These are phyloP conservation scores for Apiospora kogelbergensis DNA, from an alignment of 2,329 filamentous ascomycete species.

Conservation along the genomic window DNA sequence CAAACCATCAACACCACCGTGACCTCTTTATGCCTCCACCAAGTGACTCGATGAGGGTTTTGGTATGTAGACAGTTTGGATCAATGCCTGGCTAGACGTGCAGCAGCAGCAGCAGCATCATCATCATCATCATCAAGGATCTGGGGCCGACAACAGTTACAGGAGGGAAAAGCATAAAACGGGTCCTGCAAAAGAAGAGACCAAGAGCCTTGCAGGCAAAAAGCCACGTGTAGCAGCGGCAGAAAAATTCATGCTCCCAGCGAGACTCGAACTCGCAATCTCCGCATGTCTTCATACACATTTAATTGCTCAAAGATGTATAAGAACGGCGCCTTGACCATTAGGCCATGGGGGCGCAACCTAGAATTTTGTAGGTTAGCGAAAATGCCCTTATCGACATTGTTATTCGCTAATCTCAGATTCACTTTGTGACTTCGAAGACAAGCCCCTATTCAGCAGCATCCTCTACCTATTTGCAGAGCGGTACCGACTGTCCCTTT, in stretches of 20 bases:
- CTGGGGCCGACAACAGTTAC: background rate
- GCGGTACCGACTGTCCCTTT: too few species aligned
- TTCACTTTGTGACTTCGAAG: background rate
- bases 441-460: background rate
- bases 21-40: background rate
- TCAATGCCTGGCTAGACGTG: background rate
- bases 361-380: too few species aligned
- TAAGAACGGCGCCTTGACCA: slow-evolving; percentile 7
- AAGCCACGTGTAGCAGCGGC: background rate
- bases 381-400: background rate
- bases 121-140: background rate
- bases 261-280: slow-evolving; percentile 9
- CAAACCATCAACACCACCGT: background rate
- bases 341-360: background rate
- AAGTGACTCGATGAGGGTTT: background rate
- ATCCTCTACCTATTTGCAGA: too few species aligned
- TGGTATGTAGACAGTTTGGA: background rate
- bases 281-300: slow-evolving; percentile 3
- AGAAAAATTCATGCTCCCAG: background rate
- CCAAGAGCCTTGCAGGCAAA: too few species aligned
- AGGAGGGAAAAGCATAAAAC: background rate
- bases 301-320: background rate
- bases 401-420: background rate
- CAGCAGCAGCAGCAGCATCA: background rate
- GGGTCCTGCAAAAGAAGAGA: too few species aligned